Evolutionary conservation across 352 stramenopile species (phyloP).

Genomic region (Globisporangium paroecandrum): DNA sequence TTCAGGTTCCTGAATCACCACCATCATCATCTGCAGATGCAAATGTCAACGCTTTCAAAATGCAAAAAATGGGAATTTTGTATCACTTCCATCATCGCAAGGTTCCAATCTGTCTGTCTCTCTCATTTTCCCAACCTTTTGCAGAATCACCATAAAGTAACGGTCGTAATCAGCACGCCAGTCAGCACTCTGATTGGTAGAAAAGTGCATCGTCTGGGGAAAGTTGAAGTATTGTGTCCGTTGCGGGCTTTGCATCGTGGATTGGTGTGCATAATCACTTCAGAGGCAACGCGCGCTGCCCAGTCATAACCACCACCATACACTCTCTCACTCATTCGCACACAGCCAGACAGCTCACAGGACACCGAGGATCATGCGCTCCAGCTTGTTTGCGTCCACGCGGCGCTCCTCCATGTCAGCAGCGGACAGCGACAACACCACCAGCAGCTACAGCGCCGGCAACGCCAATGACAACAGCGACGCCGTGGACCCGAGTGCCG

Average conservation of each 20-base stretch:
- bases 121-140: neutral
- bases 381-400: conserved; percentile 9
- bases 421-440: neutral
- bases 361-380: conserved; percentile 3
- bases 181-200: neutral
- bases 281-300: neutral
- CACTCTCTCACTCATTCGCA: neutral
- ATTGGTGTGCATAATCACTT: neutral
- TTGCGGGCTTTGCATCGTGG: neutral
- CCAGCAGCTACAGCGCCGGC: neutral
- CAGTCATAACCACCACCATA: neutral
- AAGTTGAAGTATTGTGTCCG: neutral
- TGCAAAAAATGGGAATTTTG: neutral
- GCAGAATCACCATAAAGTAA: neutral
- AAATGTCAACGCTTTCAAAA: neutral
- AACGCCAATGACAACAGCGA: neutral
- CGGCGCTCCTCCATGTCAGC: conserved; percentile 1
- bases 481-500: conserved; percentile 4
- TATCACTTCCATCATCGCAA: neutral
- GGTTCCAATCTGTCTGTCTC: neutral
- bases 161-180: neutral
- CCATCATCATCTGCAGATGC: neutral
- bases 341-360: neutral
- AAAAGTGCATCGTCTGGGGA: neutral
- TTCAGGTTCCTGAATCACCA: neutral